A percentile compares a stretch with the other conserved stretches of the same genome.
Evolutionary conservation across 441 rosid species (phyloP).

Genomic region (Gossypium aridum): DNA sequence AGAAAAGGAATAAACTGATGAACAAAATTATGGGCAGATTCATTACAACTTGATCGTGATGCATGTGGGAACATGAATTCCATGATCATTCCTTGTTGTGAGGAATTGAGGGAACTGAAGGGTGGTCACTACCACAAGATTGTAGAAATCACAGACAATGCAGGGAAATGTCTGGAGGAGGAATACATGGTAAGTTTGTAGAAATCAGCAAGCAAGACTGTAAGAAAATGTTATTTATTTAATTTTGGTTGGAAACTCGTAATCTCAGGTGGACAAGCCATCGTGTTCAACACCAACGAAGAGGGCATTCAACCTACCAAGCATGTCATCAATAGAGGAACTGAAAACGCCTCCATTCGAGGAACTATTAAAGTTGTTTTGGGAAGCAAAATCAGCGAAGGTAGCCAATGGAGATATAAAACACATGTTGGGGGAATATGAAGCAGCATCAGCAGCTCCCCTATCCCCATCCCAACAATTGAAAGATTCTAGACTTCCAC

Average conservation of each 20-base stretch:
- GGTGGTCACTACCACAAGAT: slow-evolving; percentile 81
- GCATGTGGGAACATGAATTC: slow-evolving; percentile 82
- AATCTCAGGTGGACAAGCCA: slow-evolving; percentile 76
- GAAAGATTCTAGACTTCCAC: slow-evolving; percentile 79
- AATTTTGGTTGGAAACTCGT: background rate
- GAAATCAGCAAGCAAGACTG: background rate
- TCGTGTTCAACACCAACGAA: slow-evolving; percentile 91
- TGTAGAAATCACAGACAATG: slow-evolving; percentile 72
- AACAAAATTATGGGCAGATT: slow-evolving; percentile 41
- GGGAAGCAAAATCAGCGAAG: slow-evolving; percentile 57
- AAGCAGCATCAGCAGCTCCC: slow-evolving; percentile 27
- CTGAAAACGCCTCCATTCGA: slow-evolving; percentile 87
- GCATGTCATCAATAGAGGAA: slow-evolving; percentile 76
- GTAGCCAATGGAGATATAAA: slow-evolving; percentile 74
- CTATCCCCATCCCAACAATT: slow-evolving; percentile 23
- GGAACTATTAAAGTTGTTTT: slow-evolving; percentile 63
- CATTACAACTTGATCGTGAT: slow-evolving; percentile 81
- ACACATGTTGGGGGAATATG: slow-evolving; percentile 43
- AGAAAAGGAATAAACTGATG: slow-evolving; percentile 1
- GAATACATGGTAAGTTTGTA: slow-evolving; percentile 64
- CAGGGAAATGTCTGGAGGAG: slow-evolving; percentile 82
- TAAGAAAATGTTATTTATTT: background rate
- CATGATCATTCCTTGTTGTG: slow-evolving; percentile 73
- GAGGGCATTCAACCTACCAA: slow-evolving; percentile 74
- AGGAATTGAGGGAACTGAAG: slow-evolving; percentile 71